Base-by-base conservation (phyloP, 2,329 filamentous ascomycete genomes). In the Monosporascus sp. region DNA sequence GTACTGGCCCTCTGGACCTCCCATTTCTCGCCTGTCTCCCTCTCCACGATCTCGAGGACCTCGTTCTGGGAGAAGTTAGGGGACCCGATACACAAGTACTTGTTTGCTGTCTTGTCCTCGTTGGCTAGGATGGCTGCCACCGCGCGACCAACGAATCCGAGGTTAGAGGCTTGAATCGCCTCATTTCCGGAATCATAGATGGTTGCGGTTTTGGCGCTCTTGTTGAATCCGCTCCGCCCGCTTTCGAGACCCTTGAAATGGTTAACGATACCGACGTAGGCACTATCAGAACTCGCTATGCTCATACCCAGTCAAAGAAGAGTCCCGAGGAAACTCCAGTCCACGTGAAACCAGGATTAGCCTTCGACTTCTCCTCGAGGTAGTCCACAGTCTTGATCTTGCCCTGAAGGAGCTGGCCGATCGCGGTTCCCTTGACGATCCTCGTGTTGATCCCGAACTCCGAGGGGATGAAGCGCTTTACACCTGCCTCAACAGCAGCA, bases 261-360 rank as follows among this genome's bases (percentile, higher is more conserved):
- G n/a, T 17, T 45, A 26, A n/a, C 9, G 20, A 8, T 55, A 14
- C n/a, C 40, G 3, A 24, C n/a, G 26, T 11, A 8, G 6, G 8
- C 18, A 8, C 28, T 41, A 51, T 11, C 37, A 31, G 31, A 40
- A 37, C n/a, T 9, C 15, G 3, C 6, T 14, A 35, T 31, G 50
- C 2, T 7, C 60, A 22, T 63, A 77, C 74, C 79, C 78, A 82
- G 61, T 87, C 84, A 63, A 87, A 84, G 66, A 87, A 82, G 2
- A 78, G 69, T 0, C 83, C 81, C 8, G 72, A 79, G 3, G 82
- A 76, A 15, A 88, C 64, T 2, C 73, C 79, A 1, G 81, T 86
- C 84, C 84, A 88, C 31, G 72, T 76, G 57, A 87, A 78, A 1
- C 60, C 66, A 1, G 70, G 62, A 22, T 69, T 66, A 55, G 77